Percentiles rank a stretch among this genome's conserved stretches.
Conservation (phyloP, 495 filamentous ascomycete genomes). For the Penicillium psychrofluorescens region DNA sequence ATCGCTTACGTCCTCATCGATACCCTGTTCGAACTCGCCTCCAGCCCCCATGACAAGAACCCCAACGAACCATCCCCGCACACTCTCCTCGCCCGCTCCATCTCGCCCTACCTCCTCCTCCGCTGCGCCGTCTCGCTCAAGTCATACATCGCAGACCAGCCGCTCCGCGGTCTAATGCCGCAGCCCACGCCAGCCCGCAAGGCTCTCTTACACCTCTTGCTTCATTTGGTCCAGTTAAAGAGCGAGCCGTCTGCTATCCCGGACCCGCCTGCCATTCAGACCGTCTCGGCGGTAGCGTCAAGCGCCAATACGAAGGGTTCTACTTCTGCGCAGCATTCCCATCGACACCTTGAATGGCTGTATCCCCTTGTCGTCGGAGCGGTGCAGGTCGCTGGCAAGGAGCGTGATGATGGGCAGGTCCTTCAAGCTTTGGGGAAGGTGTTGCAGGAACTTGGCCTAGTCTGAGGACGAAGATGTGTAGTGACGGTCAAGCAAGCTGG, state of each 20-base stretch:
- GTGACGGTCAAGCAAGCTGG: neutral
- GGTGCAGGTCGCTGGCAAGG: constrained; percentile 58
- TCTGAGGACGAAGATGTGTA: constrained; percentile 4
- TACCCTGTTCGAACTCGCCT: constrained; percentile 68
- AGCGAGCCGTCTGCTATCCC: constrained; percentile 69
- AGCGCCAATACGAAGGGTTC: constrained; percentile 4
- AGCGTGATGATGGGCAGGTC: constrained; percentile 51
- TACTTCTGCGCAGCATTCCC: constrained; percentile 16
- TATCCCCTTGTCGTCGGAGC: constrained; percentile 74
- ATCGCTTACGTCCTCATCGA: constrained; percentile 79
- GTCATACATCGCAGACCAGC: constrained; percentile 85
- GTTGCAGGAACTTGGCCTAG: constrained; percentile 54
- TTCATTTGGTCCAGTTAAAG: constrained; percentile 53
- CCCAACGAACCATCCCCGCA: constrained; percentile 16
- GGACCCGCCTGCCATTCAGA: constrained; percentile 39
- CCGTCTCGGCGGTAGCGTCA: constrained; percentile 35
- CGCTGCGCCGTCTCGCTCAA: constrained; percentile 72
- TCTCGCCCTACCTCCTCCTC: constrained; percentile 78
- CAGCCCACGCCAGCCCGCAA: constrained; percentile 75
- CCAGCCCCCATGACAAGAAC: constrained; percentile 27
- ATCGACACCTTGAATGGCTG: constrained; percentile 72
- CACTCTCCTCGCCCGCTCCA: constrained; percentile 62
- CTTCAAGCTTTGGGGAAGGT: constrained; percentile 57
- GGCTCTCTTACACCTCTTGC: constrained; percentile 68
- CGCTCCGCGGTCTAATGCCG: constrained; percentile 84